Evolutionary conservation across 495 filamentous ascomycete genomes (phyloP), one percentile per base, ranked within the genome.

Genomic region (Echria macrotheca): DNA sequence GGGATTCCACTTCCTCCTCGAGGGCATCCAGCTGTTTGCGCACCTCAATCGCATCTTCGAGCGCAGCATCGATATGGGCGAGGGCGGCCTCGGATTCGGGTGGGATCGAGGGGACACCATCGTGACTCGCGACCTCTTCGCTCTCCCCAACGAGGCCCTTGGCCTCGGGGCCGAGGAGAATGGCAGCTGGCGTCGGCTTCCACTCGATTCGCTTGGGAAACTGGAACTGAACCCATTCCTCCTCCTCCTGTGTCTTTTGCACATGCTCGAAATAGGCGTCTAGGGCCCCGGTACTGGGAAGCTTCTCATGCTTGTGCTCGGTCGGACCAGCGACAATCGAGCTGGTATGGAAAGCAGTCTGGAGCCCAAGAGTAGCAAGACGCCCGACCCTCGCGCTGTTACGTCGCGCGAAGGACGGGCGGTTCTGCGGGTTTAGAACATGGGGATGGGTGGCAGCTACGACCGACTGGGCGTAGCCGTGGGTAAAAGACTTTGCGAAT

Each of bases 401-500:
- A 60, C 72, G 71, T 41, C 69, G 67, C 48, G 65, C 66, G 55
- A 80, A 82, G 56, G 75, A 72, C 55, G 73, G 73, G 54, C 78
- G 71, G 57, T 76, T 76, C 50, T 75, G 84, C 5, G 83, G 73
- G 38, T 89, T 89, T 64, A 89, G 81, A 74, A 89, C 86, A 67
- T 87, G 83, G 38, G 73, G 72, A 61, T 96, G 91, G 40, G 89
- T 88, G 47, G 88, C 91, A 54, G 93, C 93, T 68, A 97, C 91
- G 71, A 98, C 83, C 55, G 91, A 94, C 67, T 96, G 91, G 67
- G 89, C 88, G 77, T 95, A 96, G 70, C 91, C 91, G 79, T 95
- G 89, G 65, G 89, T 91, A 68, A 97, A 84, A 67, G 89, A 86
- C 78, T 97, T 97, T 57, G 86, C 80, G 64, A 96, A 85, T 82